Base-by-base conservation (phyloP, 1,139 yeast species). In the Candida buenavistaensis region DNA sequence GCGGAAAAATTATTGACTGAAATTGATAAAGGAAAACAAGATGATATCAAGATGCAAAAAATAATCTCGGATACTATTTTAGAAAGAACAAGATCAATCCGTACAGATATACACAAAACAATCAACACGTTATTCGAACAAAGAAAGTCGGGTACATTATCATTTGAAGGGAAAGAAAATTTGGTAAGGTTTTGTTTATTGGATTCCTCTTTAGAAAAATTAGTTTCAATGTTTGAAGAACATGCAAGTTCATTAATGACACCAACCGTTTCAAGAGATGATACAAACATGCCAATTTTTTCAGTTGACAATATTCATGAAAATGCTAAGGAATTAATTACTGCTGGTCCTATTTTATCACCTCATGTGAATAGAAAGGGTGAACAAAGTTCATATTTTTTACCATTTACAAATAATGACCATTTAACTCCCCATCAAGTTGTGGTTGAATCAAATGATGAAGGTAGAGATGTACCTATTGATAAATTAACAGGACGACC, bases 401-500 rank as follows among this genome's bases (percentile, higher is more conserved):
- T 45, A 51, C 22, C 25, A n/a, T 3, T 22, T 6, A 15, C 36
- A 17, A 23, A 41, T 9, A 62, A 58, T 12, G 61, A 54, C 28
- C 52, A 55, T 4, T 62, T 73, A 35, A 66, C 69, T 39, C 90
- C 90, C 2, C 92, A 82, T 59, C 76, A 75, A 50, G 86, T 82
- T 56, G 89, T 83, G 3, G 64, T 72, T 23, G 85, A 78, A 32
- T 66, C 77, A 0, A 67, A 75, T 14, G 73, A 75, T 7, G 75
- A 74, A 37, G 85, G 83, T 23, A 63, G 59, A 31, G 62, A 61
- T 33, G 67, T 72, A 6, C 80, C 88, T 1, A 68, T 83, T 40
- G 92, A 83, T 59, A 70, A 78, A 37, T 62, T 72, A 20, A 83
- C 92, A 0, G 94, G 94, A 28, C 65, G 82, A 43, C 87, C 90